phyloP scores from a whole-genome alignment of 768 basidiomycete species.

The Lactarius hengduanensis region DNA sequence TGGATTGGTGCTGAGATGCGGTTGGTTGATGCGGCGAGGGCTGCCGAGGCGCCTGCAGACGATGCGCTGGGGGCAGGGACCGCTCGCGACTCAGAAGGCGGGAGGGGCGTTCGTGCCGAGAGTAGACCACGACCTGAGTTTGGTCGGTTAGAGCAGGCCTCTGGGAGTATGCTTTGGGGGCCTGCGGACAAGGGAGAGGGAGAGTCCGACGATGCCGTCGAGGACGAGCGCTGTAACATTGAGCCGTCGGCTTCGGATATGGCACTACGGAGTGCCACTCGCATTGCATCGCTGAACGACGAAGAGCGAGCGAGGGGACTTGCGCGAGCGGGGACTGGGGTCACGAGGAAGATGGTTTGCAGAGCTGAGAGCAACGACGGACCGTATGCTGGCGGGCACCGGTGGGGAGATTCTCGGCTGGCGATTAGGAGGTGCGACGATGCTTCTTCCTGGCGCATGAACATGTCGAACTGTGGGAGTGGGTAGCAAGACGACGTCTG shows the following conservation, averaged over 20 bases:
- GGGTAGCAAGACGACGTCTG: constrained; percentile 6
- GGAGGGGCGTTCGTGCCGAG: not conserved
- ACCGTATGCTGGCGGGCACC: not conserved
- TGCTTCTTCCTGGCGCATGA: not conserved
- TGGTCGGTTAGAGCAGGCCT: not conserved
- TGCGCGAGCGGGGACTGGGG: not conserved
- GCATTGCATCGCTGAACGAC: constrained; percentile 20
- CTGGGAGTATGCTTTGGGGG: not conserved
- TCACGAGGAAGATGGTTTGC: not conserved
- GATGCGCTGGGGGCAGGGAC: constrained; percentile 1
- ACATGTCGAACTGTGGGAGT: not conserved
- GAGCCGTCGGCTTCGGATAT: constrained; percentile 5
- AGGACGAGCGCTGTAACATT: not conserved
- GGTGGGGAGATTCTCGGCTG: not conserved
- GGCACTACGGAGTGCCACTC: constrained; percentile 16
- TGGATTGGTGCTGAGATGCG: not conserved
- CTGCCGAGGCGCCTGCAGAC: not conserved
- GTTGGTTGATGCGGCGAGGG: not conserved
- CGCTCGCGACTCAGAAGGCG: not conserved
- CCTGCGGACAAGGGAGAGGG: not conserved
- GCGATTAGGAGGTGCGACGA: not conserved
- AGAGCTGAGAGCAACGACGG: not conserved
- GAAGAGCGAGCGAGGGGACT: constrained; percentile 11
- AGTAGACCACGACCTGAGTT: not conserved
- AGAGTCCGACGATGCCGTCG: not conserved